These are phyloP conservation scores for Candida taoyuanica DNA, from an alignment of 805 yeast species.

Conservation along the genomic window DNA sequence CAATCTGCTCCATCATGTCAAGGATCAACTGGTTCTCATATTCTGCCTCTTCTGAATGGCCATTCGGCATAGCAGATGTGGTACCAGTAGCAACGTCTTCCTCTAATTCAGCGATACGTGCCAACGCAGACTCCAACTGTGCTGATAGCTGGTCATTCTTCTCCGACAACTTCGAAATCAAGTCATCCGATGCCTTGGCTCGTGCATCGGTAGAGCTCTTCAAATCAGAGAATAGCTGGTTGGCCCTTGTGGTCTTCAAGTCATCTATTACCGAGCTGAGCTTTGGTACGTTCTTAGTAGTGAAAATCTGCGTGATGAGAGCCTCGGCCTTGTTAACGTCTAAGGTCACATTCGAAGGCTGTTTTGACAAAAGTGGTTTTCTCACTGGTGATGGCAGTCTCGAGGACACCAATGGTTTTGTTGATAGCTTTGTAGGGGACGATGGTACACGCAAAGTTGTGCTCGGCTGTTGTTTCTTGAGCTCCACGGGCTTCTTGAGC, in stretches of 20 bases:
- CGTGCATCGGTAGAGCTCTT: slow-evolving; percentile 20
- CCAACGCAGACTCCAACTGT: slow-evolving; percentile 13
- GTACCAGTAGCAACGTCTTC: neutral
- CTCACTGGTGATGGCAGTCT: slow-evolving; percentile 23
- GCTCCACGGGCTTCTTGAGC: neutral
- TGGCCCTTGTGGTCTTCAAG: slow-evolving; percentile 21
- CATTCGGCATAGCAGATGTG: neutral
- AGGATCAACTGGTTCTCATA: slow-evolving; percentile 32
- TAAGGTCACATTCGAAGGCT: slow-evolving; percentile 1
- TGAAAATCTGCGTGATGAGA: slow-evolving; percentile 15
- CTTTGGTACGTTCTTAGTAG: slow-evolving; percentile 20
- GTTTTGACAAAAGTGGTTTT: slow-evolving; percentile 7
- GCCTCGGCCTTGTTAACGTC: slow-evolving; percentile 15
- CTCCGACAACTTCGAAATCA: slow-evolving; percentile 19
- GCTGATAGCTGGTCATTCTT: slow-evolving; percentile 14
- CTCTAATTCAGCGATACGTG: slow-evolving; percentile 9
- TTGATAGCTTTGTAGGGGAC: slow-evolving; percentile 6
- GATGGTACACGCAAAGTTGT: slow-evolving; percentile 2
- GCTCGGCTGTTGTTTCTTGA: slow-evolving; percentile 2
- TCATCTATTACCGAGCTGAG: slow-evolving; percentile 23
- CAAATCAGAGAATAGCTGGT: slow-evolving; percentile 21
- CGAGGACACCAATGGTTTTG: slow-evolving; percentile 5
- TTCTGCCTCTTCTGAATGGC: slow-evolving; percentile 16
- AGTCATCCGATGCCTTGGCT: slow-evolving; percentile 23
- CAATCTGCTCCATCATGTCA: slow-evolving; percentile 36